Evolutionary conservation across 306 rosid species (phyloP), one percentile per base, ranked within the genome.

Genomic region (Mucuna pruriens): DNA sequence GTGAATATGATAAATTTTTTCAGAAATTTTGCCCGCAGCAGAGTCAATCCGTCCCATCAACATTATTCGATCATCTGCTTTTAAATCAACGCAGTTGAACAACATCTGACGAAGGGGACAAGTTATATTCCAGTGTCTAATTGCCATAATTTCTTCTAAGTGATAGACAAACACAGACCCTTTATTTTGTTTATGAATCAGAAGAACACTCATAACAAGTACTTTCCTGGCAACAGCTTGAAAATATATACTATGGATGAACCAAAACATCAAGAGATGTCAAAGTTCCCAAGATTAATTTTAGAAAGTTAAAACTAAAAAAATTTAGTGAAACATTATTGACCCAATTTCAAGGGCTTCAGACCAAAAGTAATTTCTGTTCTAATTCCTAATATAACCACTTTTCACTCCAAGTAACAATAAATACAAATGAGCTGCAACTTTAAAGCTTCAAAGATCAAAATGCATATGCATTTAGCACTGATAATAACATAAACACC

Each of bases 241-340:
- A 49, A 65, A 45, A 36, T 48, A 38, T 34, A 4, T 16, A 6
- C 11, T 16, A 33, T 20, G 25, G 75, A 67, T 38, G 13, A 15
- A 36, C 67, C 42, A 23, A 25, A 66, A 38, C 8, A 20, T 13
- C 45, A 51, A 4, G 49, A 51, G 38, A 66, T 55, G 55, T 11
- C 60, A 20, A 69, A 65, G 11, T 76, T 36, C 74, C 38, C 55
- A 76, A 33, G 29, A 57, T 68, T 44, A 67, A 76, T 51, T n/a
- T 40, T 5, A 54, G 45, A 71, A 31, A 44, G 6, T 16, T 6
- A 29, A 49, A 60, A 13, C 11, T 25, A 40, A 26, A 40, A 26
- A 62, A 34, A 3, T 2, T 39, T 38, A 42, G 8, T 42, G 34
- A 58, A 70, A 79, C 63, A 61, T 33, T 51, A 46, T 12, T 45